Conservation (phyloP, 148 eudicot genomes). For the Oxyria digyna region DNA sequence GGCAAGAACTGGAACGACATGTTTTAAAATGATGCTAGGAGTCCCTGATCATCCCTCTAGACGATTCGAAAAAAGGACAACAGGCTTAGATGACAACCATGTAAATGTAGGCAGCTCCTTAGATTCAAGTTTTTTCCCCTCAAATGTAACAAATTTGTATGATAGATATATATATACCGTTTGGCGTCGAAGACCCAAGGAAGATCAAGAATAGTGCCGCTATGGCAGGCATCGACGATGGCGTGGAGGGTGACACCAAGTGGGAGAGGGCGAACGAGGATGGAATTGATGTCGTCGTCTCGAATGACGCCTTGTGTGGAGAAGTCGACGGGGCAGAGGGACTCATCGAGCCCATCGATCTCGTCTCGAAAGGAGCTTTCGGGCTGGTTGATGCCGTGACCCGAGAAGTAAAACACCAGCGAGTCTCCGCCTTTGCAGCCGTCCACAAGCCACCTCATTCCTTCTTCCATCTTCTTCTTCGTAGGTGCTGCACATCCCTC, state of each 20-base stretch:
- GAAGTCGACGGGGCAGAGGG: slow-evolving; percentile 68
- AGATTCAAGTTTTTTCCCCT: no score
- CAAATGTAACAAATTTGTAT: no score
- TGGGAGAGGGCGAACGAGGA: slow-evolving; percentile 52
- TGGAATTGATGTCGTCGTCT: slow-evolving; percentile 54
- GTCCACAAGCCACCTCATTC: slow-evolving; percentile 52
- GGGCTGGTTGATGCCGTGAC: slow-evolving; percentile 55
- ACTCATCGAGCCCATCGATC: slow-evolving; percentile 58
- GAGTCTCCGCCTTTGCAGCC: slow-evolving; percentile 61
- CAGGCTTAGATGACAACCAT: no score
- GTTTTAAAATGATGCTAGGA: no score
- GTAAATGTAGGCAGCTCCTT: no score
- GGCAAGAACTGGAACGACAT: no score
- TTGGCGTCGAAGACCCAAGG: slow-evolving; percentile 23
- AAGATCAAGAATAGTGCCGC: slow-evolving; percentile 74
- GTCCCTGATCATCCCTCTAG: no score
- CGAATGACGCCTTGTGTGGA: slow-evolving; percentile 43
- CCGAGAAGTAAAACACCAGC: slow-evolving; percentile 66
- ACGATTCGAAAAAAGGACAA: no score
- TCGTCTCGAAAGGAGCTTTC: slow-evolving; percentile 39
- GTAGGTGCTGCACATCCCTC: slow-evolving; percentile 28
- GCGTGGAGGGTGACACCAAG: slow-evolving; percentile 73
- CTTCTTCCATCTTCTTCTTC: slow-evolving; percentile 47
- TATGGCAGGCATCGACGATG: slow-evolving; percentile 63
- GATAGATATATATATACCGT: slow-evolving; percentile 15